These are phyloP conservation scores for Xylariaceae sp. DNA, from an alignment of 2,329 filamentous ascomycete genomes.

Conservation along the genomic window DNA sequence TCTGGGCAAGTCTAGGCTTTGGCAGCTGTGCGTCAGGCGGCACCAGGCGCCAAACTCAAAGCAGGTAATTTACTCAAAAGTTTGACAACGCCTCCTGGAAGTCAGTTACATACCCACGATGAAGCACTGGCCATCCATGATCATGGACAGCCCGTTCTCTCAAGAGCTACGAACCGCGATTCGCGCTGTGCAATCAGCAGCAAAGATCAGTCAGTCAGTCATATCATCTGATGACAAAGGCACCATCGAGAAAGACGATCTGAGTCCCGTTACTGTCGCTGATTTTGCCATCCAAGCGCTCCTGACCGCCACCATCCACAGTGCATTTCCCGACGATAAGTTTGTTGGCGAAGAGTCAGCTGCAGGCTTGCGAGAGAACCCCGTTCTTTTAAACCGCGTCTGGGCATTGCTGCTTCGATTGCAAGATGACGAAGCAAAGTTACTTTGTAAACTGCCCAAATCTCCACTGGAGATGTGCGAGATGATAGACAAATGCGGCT, in stretches of 20 bases:
- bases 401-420: constrained; percentile 51
- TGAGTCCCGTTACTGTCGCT: constrained; percentile 63
- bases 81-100: too few relatives aligned
- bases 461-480: constrained; percentile 55
- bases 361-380: constrained; percentile 51
- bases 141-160: constrained; percentile 40
- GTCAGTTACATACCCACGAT: too few relatives aligned
- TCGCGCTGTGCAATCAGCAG: constrained; percentile 46
- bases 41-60: too few relatives aligned
- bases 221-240: constrained; percentile 56
- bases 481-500: constrained; percentile 59
- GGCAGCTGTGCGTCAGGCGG: too few relatives aligned
- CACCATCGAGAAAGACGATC: constrained; percentile 58
- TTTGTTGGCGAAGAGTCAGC: constrained; percentile 65
- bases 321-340: constrained; percentile 55
- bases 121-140: background rate
- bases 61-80: too few relatives aligned
- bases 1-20: too few relatives aligned
- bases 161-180: constrained; percentile 39
- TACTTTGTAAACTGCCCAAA: constrained; percentile 43
- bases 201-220: constrained; percentile 56
- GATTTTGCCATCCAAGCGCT: constrained; percentile 66
- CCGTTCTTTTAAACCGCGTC: constrained; percentile 52
- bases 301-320: constrained; percentile 55
- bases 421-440: constrained; percentile 34